A percentile compares a stretch with the other conserved stretches of the same genome.
Conservation (phyloP, 768 basidiomycete species). For the Rubroboletus satanas region DNA sequence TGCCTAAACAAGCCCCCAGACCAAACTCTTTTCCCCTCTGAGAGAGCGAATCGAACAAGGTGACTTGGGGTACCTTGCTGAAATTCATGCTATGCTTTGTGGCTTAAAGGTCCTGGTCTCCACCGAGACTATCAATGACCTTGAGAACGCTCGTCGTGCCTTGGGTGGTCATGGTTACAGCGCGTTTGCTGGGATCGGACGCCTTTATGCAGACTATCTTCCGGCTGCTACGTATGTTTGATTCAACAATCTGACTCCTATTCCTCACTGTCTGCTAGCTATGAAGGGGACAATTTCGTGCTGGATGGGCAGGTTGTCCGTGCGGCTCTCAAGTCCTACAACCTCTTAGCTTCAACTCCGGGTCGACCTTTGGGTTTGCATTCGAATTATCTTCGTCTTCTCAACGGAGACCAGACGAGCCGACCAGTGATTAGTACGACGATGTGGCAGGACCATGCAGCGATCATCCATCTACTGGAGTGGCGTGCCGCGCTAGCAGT, state of each 20-base stretch:
- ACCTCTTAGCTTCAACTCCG: constrained; percentile 36
- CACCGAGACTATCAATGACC: constrained; percentile 47
- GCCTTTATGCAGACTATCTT: constrained; percentile 60
- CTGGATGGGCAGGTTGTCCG: constrained; percentile 72
- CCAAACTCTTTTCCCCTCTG: constrained; percentile 47
- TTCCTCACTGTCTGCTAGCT: constrained; percentile 36
- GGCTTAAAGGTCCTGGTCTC: constrained; percentile 64
- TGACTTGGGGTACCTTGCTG: constrained; percentile 60
- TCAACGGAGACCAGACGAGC: constrained; percentile 26
- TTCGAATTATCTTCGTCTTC: constrained; percentile 50
- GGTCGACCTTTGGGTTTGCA: constrained; percentile 12
- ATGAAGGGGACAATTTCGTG: constrained; percentile 78
- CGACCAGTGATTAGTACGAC: constrained; percentile 18
- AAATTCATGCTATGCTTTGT: constrained; percentile 68
- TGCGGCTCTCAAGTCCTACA: constrained; percentile 60
- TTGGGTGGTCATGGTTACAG: constrained; percentile 81
- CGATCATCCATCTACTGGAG: constrained; percentile 50
- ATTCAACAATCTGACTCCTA: neutral
- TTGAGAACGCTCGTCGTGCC: constrained; percentile 63
- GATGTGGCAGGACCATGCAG: constrained; percentile 38
- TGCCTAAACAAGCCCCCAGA: constrained; percentile 31
- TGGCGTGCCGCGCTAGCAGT: constrained; percentile 64
- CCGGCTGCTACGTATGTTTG: constrained; percentile 58
- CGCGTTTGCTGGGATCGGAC: constrained; percentile 61
- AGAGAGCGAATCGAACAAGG: constrained; percentile 47